Conservation (phyloP, 1,284 basidiomycete species). For the Microbotryum scabiosae region DNA sequence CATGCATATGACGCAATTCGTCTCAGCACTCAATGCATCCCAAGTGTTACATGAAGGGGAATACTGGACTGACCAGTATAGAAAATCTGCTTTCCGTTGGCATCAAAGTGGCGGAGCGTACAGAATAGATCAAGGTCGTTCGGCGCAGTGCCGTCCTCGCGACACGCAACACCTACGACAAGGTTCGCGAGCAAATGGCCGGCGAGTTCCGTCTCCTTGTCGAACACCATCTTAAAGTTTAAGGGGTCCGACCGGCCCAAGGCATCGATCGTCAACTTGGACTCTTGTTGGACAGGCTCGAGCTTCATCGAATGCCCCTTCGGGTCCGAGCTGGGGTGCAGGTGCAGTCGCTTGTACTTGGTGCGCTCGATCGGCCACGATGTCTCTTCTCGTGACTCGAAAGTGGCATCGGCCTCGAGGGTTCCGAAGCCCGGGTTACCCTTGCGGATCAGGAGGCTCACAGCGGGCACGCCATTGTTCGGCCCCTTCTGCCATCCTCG, state of each 20-base stretch:
- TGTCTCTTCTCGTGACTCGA: constrained; percentile 26
- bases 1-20: neutral
- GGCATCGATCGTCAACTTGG: constrained; percentile 12
- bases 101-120: constrained; percentile 37
- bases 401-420: constrained; percentile 36
- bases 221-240: constrained; percentile 31
- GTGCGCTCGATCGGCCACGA: constrained; percentile 39
- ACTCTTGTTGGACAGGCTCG: constrained; percentile 2
- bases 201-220: constrained; percentile 36
- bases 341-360: constrained; percentile 32
- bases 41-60: neutral
- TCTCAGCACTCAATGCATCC: too few species aligned
- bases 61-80: constrained; percentile 32
- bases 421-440: constrained; percentile 39
- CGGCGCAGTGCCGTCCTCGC: constrained; percentile 30
- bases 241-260: constrained; percentile 27
- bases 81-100: constrained; percentile 37
- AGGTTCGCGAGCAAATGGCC: constrained; percentile 36
- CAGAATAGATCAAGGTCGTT: constrained; percentile 39
- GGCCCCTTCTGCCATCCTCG: constrained; percentile 36
- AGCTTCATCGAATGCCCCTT: neutral
- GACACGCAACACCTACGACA: constrained; percentile 27
- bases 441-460: constrained; percentile 36
- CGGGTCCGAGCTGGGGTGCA: constrained; percentile 17
- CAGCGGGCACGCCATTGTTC: constrained; percentile 35